A percentile compares a stretch with the other conserved stretches of the same genome.
These are phyloP conservation scores for Aspergillus tamarii DNA, from an alignment of 2,329 filamentous ascomycete genomes.

Conservation along the genomic window DNA sequence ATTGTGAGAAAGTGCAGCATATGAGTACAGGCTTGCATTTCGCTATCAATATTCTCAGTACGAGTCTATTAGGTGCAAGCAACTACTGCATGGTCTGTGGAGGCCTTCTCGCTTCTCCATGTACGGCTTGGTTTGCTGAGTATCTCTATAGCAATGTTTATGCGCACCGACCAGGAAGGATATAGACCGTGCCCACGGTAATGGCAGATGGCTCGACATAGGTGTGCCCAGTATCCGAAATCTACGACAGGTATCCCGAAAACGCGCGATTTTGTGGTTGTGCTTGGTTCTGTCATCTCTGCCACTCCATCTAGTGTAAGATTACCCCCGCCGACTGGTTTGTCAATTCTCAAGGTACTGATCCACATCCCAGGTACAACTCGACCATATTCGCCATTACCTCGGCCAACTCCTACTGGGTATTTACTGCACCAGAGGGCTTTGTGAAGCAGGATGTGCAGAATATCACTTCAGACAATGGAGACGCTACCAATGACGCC, in stretches of 20 bases:
- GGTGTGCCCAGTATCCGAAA: conserved; percentile 34
- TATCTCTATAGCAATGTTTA: conserved; percentile 29
- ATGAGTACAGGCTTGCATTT: conserved; percentile 30
- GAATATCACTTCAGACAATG: neutral
- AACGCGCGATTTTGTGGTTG: conserved; percentile 13
- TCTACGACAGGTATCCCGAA: conserved; percentile 16
- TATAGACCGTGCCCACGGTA: conserved; percentile 34
- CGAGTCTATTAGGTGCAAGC: conserved; percentile 33
- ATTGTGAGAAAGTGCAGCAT: neutral
- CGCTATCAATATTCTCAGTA: conserved; percentile 40
- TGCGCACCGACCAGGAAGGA: conserved; percentile 35
- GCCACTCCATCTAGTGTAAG: conserved; percentile 9
- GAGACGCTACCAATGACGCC: neutral
- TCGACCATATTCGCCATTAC: conserved; percentile 21
- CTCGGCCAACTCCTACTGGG: conserved; percentile 22
- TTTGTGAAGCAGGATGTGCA: neutral
- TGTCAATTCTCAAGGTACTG: neutral
- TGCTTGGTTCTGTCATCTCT: conserved; percentile 4
- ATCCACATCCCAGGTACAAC: conserved; percentile 22
- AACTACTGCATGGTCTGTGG: conserved; percentile 37
- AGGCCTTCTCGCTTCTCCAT: too few relatives aligned
- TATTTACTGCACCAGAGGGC: conserved; percentile 16
- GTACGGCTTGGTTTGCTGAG: neutral
- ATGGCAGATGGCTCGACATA: conserved; percentile 34
- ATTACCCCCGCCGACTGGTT: neutral